These are phyloP conservation scores for Quercus aquifolioides DNA, from an alignment of 306 rosid species.

Conservation along the genomic window DNA sequence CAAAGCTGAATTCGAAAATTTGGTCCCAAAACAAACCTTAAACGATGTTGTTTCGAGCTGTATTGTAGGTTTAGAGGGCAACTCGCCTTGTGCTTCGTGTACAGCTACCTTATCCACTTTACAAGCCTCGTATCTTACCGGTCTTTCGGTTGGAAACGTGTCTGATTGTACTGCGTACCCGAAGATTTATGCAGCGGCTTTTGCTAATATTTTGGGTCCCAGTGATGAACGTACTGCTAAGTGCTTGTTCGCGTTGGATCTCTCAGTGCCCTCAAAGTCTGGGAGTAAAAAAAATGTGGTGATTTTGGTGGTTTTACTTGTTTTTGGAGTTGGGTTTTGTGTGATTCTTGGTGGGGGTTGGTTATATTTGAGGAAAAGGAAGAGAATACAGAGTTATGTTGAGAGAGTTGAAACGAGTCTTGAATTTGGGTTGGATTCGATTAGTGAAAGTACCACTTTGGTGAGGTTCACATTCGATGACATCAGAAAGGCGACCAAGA, in stretches of 20 bases:
- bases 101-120: constrained; percentile 32
- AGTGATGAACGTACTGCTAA: constrained; percentile 46
- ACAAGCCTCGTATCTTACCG: constrained; percentile 38
- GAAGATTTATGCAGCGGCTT: constrained; percentile 63
- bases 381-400: not conserved
- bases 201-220: constrained; percentile 43
- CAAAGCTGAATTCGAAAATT: constrained; percentile 28
- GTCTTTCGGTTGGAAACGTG: not conserved
- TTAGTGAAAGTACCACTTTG: constrained; percentile 68
- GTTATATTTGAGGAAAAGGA: constrained; percentile 24
- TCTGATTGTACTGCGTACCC: constrained; percentile 36
- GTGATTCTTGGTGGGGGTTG: constrained; percentile 31
- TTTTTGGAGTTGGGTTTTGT: constrained; percentile 19
- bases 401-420: constrained; percentile 30
- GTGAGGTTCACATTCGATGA: constrained; percentile 68
- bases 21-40: not conserved
- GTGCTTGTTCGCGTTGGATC: constrained; percentile 56
- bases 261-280: constrained; percentile 12
- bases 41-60: constrained; percentile 27
- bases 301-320: constrained; percentile 36
- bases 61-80: constrained; percentile 41
- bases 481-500: constrained; percentile 67
- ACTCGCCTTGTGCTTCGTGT: constrained; percentile 74
- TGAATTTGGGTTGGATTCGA: constrained; percentile 59
- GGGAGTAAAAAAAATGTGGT: constrained; percentile 23